Evolutionary conservation across 208 protist genomes (phyloP).

Genomic region (Trypanosoma boissoni): DNA sequence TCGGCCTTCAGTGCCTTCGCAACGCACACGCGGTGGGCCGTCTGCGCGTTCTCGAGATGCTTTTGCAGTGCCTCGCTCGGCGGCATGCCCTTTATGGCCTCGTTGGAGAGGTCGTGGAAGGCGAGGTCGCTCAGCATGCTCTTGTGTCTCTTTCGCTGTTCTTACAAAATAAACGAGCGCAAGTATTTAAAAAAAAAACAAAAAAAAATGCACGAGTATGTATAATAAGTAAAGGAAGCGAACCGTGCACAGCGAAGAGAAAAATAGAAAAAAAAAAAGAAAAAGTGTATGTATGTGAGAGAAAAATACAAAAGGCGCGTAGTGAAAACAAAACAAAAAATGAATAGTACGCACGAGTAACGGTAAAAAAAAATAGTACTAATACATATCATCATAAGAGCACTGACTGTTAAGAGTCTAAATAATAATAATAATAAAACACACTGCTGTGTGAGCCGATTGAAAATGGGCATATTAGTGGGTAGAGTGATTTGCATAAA

Average conservation of each 20-base stretch:
- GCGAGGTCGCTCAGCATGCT: slow-evolving; percentile 54
- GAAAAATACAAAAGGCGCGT: neutral
- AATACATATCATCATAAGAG: too few species aligned
- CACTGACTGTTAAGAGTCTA: too few species aligned
- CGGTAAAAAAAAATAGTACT: too few species aligned
- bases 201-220: slow-evolving; percentile 6
- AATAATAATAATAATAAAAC: too few species aligned
- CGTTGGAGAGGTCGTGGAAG: slow-evolving; percentile 80
- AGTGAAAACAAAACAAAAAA: neutral
- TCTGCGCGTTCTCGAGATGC: slow-evolving; percentile 88
- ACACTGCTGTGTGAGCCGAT: too few species aligned
- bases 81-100: slow-evolving; percentile 64
- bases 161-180: neutral
- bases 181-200: neutral
- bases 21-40: slow-evolving; percentile 87
- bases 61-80: slow-evolving; percentile 83
- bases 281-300: neutral
- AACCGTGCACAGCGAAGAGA: too few species aligned
- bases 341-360: too few species aligned
- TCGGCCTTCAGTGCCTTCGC: slow-evolving; percentile 74
- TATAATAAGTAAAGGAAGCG: slow-evolving; percentile 5
- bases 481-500: too few species aligned
- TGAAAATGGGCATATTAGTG: too few species aligned
- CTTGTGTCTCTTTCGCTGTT: neutral
- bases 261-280: slow-evolving; percentile 8